phyloP scores from a whole-genome alignment of 2,329 filamentous ascomycete genomes.

The Elsinoe australis region DNA sequence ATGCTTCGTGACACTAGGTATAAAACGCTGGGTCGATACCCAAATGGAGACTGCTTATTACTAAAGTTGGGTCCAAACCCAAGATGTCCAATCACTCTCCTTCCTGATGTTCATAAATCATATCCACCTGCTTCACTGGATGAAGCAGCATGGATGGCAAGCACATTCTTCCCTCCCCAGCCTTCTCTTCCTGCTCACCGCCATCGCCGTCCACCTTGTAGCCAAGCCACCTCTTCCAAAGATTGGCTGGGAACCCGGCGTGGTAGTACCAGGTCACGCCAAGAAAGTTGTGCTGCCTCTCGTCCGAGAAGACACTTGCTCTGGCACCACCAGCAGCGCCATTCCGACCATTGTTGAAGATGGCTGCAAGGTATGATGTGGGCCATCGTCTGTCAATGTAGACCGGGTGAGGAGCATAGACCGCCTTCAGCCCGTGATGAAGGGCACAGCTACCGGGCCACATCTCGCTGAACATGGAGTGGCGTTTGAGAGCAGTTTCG shows the following conservation, averaged over 20 bases:
- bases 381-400: conserved; percentile 52
- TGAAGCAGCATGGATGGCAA: conserved; percentile 42
- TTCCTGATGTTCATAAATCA: conserved; percentile 37
- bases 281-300: conserved; percentile 47
- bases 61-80: not conserved
- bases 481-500: conserved; percentile 60
- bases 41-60: too few relatives aligned
- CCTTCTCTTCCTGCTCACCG: conserved; percentile 38
- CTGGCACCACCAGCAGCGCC: conserved; percentile 43
- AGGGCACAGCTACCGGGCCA: conserved; percentile 63
- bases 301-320: conserved; percentile 43
- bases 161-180: conserved; percentile 44
- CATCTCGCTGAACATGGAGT: conserved; percentile 74
- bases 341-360: conserved; percentile 50
- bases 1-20: not conserved
- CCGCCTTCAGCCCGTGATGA: conserved; percentile 70
- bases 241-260: conserved; percentile 44
- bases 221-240: conserved; percentile 51
- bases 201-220: conserved; percentile 47
- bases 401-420: conserved; percentile 55
- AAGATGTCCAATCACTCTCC: too few relatives aligned
- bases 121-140: conserved; percentile 45
- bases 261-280: conserved; percentile 50
- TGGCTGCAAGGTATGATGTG: conserved; percentile 45
- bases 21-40: too few relatives aligned